phyloP scores from a whole-genome alignment of 1,284 basidiomycete genomes.

The Tilletia setariae region DNA sequence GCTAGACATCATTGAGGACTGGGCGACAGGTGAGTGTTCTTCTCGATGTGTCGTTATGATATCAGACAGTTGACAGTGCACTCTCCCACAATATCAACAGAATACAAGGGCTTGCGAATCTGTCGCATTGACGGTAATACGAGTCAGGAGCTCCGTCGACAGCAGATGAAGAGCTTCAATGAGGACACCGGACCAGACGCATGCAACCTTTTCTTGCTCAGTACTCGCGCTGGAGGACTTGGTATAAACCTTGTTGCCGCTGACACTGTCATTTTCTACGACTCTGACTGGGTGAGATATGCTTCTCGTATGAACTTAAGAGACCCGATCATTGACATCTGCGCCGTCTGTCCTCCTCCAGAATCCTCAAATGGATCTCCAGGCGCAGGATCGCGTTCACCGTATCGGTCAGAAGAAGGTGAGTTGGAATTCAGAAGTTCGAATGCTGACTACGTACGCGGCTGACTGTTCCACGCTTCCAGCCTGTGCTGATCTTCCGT shows the following conservation, averaged over 20 bases:
- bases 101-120: conserved; percentile 71
- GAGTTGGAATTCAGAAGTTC: conserved; percentile 11
- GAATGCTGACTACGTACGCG: conserved; percentile 2
- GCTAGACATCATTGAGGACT: conserved; percentile 79
- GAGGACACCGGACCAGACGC: conserved; percentile 65
- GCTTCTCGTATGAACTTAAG: not conserved
- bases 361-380: conserved; percentile 88
- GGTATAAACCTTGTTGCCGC: conserved; percentile 83
- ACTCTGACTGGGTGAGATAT: conserved; percentile 80
- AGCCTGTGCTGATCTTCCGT: conserved; percentile 65
- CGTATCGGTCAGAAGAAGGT: conserved; percentile 82
- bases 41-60: conserved; percentile 6
- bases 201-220: conserved; percentile 79
- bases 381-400: conserved; percentile 92
- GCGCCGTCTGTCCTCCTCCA: conserved; percentile 47
- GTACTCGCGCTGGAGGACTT: conserved; percentile 85
- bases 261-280: conserved; percentile 68
- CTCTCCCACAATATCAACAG: conserved; percentile 14
- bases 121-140: conserved; percentile 89
- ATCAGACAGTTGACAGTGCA: not conserved
- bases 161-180: conserved; percentile 83
- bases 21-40: conserved; percentile 16
- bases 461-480: not conserved
- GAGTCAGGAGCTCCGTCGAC: conserved; percentile 70
- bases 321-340: not conserved